Evolutionary conservation across 2,329 filamentous ascomycete genomes (phyloP).

Genomic region (Neonectria sp.): DNA sequence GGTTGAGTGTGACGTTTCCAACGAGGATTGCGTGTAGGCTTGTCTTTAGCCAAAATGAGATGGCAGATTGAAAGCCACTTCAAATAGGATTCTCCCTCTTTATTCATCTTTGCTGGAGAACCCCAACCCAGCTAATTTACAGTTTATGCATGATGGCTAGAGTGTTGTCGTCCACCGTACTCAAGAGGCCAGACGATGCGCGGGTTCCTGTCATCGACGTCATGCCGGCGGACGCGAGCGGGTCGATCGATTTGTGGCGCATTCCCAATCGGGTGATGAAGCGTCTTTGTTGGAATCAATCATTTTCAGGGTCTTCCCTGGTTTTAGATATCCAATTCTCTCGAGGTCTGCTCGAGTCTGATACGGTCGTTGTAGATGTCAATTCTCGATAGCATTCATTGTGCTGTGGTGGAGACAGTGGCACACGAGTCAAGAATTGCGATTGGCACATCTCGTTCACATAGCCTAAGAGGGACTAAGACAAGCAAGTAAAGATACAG

Average conservation of each 20-base stretch:
- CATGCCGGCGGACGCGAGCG: slow-evolving; percentile 1
- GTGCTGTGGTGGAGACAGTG: not conserved
- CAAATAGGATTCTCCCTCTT: not conserved
- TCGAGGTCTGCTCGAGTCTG: not conserved
- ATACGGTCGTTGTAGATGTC: not conserved
- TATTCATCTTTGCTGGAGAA: not conserved
- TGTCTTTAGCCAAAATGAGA: not conserved
- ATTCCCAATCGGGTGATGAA: not conserved
- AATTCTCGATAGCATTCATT: not conserved
- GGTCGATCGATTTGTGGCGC: not conserved
- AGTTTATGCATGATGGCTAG: not conserved
- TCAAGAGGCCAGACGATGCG: not conserved
- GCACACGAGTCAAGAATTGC: not conserved
- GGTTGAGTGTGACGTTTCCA: not conserved
- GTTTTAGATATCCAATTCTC: not conserved
- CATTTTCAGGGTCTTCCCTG: not conserved
- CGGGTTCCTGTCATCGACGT: not conserved
- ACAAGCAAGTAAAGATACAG: not conserved
- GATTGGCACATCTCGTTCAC: not conserved
- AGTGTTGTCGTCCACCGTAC: not conserved
- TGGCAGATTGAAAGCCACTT: not conserved
- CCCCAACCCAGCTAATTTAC: not conserved
- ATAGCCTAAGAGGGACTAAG: no score
- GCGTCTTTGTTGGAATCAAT: not conserved
- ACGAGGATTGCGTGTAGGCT: no score